Conservation (phyloP, 2,329 filamentous ascomycete genomes). For the Metarhizium humberi region DNA sequence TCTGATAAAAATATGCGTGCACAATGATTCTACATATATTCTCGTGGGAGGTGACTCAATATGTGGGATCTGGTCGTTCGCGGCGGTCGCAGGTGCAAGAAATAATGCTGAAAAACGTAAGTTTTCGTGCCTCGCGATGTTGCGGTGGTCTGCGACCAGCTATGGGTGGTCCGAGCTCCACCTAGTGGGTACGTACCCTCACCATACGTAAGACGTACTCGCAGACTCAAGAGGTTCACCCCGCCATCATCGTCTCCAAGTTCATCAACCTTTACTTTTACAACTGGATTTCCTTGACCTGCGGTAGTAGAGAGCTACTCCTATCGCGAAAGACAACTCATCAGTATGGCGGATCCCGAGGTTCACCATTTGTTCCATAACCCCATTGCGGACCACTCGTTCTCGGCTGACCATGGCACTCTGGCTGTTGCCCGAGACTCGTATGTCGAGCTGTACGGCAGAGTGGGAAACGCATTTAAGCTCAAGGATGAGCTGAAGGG, state of each 20-base stretch:
- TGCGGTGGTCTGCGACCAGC: background rate
- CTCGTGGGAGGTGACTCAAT: background rate
- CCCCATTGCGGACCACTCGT: conserved; percentile 95
- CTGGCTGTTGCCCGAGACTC: conserved; percentile 88
- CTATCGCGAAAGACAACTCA: conserved; percentile 26
- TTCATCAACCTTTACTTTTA: background rate
- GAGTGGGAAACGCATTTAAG: conserved; percentile 63
- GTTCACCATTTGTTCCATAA: conserved; percentile 95
- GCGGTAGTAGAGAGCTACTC: conserved; percentile 92
- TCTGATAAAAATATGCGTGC: background rate
- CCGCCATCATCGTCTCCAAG: conserved; percentile 4
- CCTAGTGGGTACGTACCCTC: background rate
- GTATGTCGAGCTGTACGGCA: conserved; percentile 78
- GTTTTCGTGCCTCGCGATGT: conserved; percentile 1
- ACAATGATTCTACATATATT: background rate
- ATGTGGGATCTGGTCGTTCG: background rate
- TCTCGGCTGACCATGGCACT: conserved; percentile 82
- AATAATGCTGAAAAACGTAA: no score
- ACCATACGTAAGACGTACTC: background rate
- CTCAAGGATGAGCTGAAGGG: conserved; percentile 89
- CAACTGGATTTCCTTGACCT: background rate
- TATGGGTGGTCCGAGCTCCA: background rate
- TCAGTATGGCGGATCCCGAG: conserved; percentile 70
- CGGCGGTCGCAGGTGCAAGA: no score
- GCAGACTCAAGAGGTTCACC: background rate